A percentile compares a stretch with the other conserved stretches of the same genome.
These are phyloP conservation scores for Dactylellina sp. DNA, from an alignment of 2,329 filamentous ascomycete species.

Conservation along the genomic window DNA sequence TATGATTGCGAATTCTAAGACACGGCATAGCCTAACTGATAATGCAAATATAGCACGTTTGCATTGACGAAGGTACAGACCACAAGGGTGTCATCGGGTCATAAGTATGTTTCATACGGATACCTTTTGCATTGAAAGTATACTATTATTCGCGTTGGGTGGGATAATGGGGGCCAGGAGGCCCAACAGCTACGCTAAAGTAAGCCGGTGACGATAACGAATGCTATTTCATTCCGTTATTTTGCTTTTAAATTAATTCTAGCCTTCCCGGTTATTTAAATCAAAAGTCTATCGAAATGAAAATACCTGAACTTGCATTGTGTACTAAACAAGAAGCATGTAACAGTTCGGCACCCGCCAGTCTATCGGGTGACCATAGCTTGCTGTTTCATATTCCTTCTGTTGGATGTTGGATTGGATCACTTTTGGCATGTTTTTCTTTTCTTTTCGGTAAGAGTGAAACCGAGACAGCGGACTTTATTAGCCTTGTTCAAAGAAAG, in stretches of 20 bases:
- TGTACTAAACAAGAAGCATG: too few species aligned
- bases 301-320: too few species aligned
- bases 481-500: slow-evolving; percentile 2
- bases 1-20: slow-evolving; percentile 31
- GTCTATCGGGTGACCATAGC: slow-evolving; percentile 7
- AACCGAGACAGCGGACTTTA: slow-evolving; percentile 1
- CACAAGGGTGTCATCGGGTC: slow-evolving; percentile 9
- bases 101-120: background rate
- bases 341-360: too few species aligned
- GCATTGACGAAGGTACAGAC: slow-evolving; percentile 21
- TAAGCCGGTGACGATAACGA: too few species aligned
- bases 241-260: too few species aligned
- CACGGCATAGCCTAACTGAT: slow-evolving; percentile 28
- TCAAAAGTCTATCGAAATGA: too few species aligned
- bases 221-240: too few species aligned
- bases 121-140: background rate
- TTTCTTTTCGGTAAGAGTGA: slow-evolving; percentile 11
- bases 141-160: background rate
- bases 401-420: background rate
- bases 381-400: slow-evolving; percentile 4
- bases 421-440: background rate
- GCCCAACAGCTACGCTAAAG: background rate
- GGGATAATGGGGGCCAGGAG: background rate
- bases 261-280: too few species aligned
- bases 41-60: background rate